Evolutionary conservation across 2,329 filamentous ascomycete species (phyloP), one percentile per base, ranked within the genome.

Genomic region (Aspergillus ruber): DNA sequence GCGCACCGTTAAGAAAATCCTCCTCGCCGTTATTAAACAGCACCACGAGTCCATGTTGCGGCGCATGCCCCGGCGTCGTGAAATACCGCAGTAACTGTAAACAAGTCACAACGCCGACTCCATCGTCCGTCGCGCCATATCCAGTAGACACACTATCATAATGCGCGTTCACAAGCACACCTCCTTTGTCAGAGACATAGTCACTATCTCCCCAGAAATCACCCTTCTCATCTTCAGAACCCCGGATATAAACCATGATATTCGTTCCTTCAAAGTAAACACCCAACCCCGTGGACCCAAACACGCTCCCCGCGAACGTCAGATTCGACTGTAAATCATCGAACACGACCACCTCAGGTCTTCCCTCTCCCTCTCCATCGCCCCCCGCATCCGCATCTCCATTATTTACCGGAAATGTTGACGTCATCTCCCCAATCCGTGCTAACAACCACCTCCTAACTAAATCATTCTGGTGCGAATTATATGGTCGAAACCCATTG

Each of bases 11-110:
- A 9, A 97, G 74, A 32, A 84, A 93, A 60, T 97, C 91, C 65
- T 98, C 93, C 63, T 98, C 93, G 32, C 87, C 91, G 61, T 97
- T 96, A 75, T 98, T 98, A 63, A 97, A 79, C 23, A 97, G 77
- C 8, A 89, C 78, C 12, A 97, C 81, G 39, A 98, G 78, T 2
- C 90, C 91, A 56, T 85, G 82, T 60, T 82, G 84, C 2, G 90
- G 90, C 61, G 82, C 82, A 54, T 87, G 82, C 23, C 78, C 83
- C 0, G 80, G 71, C 2, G 78, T 78, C 1, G 88, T 90, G 64
- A 95, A 96, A 68, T 95, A 88, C 52, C 84, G 87, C 51, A 97
- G 78, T 43, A 97, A 74, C 65, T 96, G 90, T 42, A 97, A 76
- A 38, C 91, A 74, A 0, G 86, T 86, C n/a, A 95, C 82, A 18